A percentile compares a stretch with the other conserved stretches of the same genome.
phyloP scores from a whole-genome alignment of 140 eudicot genomes.

The Erigeron philadelphicus region DNA sequence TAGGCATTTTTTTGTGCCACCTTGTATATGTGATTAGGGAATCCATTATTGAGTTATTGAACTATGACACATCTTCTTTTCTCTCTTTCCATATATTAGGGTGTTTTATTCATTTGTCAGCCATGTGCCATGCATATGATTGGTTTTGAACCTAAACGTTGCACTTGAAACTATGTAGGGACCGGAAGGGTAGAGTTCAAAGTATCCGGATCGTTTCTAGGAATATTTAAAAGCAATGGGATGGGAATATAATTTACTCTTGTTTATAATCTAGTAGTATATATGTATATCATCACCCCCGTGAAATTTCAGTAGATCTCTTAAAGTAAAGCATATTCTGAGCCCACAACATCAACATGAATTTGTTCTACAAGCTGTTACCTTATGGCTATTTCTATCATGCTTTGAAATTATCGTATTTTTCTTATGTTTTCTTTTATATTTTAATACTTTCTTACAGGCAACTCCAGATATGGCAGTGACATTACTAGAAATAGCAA shows the following conservation, averaged over 20 bases:
- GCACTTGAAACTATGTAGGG: background rate
- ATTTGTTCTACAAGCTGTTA: background rate
- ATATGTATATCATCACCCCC: slow-evolving; percentile 10
- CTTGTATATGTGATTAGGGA: background rate
- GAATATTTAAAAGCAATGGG: background rate
- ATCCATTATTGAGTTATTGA: background rate
- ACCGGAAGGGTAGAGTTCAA: background rate
- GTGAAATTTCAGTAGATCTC: slow-evolving; percentile 5
- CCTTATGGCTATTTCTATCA: background rate
- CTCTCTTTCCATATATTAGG: background rate
- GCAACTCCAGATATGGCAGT: slow-evolving; percentile 99
- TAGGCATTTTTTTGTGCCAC: background rate
- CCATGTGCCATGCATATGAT: background rate
- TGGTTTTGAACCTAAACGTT: background rate
- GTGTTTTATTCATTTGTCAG: background rate
- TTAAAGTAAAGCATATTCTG: background rate
- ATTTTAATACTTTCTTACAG: slow-evolving; percentile 33
- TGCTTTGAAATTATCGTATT: background rate
- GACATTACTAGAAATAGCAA: slow-evolving; percentile 92
- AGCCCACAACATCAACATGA: slow-evolving; percentile 1
- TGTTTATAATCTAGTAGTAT: background rate
- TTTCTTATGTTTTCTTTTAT: background rate
- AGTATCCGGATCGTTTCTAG: background rate
- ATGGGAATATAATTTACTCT: background rate
- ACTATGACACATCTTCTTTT: background rate